Evolutionary conservation across 306 rosid species (phyloP).

Genomic region (Castanea mollissima): DNA sequence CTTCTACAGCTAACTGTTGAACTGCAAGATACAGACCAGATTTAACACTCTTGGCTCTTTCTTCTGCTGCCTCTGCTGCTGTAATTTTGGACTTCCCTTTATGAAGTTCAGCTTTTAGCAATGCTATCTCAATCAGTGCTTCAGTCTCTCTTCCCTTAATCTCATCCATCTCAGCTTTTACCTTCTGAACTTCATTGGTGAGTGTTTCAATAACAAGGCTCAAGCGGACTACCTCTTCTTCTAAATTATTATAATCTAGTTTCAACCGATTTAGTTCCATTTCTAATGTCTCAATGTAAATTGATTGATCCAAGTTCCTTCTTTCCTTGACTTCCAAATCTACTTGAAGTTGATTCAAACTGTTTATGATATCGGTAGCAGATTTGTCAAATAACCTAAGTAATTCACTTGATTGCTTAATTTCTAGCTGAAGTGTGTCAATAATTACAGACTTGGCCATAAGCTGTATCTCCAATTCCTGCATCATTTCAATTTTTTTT

Average conservation of each 20-base stretch:
- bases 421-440: slow-evolving; percentile 29
- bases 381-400: slow-evolving; percentile 18
- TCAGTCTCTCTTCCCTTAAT: slow-evolving; percentile 30
- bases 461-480: slow-evolving; percentile 30
- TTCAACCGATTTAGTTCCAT: slow-evolving; percentile 40
- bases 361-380: slow-evolving; percentile 16
- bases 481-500: slow-evolving; percentile 27
- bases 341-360: slow-evolving; percentile 22
- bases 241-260: slow-evolving; percentile 29
- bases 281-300: slow-evolving; percentile 38
- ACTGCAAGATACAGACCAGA: slow-evolving; percentile 31
- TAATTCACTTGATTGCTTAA: slow-evolving; percentile 22
- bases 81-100: slow-evolving; percentile 31
- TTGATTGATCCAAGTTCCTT: slow-evolving; percentile 30
- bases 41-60: slow-evolving; percentile 24
- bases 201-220: slow-evolving; percentile 36
- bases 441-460: slow-evolving; percentile 15
- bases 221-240: slow-evolving; percentile 42
- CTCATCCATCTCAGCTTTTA: slow-evolving; percentile 39
- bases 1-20: slow-evolving; percentile 36
- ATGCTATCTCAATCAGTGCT: slow-evolving; percentile 52
- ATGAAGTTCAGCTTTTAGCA: slow-evolving; percentile 57
- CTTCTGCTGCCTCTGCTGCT: slow-evolving; percentile 37
- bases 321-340: slow-evolving; percentile 42
- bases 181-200: slow-evolving; percentile 35